Evolutionary conservation across 805 yeast species (phyloP).

Genomic region (Yarrowia sp.): DNA sequence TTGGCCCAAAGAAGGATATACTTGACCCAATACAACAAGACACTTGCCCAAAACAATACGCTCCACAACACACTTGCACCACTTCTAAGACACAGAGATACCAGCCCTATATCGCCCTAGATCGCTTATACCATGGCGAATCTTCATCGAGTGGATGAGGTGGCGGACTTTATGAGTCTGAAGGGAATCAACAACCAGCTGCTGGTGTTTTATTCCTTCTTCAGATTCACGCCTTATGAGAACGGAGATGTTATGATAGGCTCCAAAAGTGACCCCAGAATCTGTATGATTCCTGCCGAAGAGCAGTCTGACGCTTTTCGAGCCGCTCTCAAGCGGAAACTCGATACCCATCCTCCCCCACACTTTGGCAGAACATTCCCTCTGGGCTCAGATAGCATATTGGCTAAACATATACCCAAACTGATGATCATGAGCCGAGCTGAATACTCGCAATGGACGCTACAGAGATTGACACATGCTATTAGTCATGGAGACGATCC

Average conservation of each 20-base stretch:
- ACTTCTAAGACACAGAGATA: neutral
- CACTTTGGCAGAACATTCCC: neutral
- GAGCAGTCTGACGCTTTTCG: neutral
- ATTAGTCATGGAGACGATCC: neutral
- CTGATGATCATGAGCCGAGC: neutral
- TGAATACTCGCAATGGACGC: neutral
- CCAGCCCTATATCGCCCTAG: neutral
- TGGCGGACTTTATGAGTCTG: conserved; percentile 7
- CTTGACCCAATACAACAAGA: neutral
- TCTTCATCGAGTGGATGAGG: neutral
- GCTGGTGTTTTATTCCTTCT: neutral
- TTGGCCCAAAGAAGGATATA: neutral
- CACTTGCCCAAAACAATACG: neutral
- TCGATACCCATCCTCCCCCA: neutral
- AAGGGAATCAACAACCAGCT: neutral
- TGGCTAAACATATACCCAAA: neutral
- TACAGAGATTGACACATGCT: neutral
- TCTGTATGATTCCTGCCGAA: neutral
- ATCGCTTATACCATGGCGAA: neutral
- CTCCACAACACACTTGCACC: neutral
- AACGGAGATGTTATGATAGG: conserved; percentile 8
- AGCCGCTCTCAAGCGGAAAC: neutral
- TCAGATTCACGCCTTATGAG: neutral
- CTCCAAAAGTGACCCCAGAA: neutral
- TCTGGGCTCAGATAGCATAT: neutral